A percentile compares a stretch with the other conserved stretches of the same genome.
Conservation (phyloP, 495 filamentous ascomycete species). For the Chaetomidium leptoderma region DNA sequence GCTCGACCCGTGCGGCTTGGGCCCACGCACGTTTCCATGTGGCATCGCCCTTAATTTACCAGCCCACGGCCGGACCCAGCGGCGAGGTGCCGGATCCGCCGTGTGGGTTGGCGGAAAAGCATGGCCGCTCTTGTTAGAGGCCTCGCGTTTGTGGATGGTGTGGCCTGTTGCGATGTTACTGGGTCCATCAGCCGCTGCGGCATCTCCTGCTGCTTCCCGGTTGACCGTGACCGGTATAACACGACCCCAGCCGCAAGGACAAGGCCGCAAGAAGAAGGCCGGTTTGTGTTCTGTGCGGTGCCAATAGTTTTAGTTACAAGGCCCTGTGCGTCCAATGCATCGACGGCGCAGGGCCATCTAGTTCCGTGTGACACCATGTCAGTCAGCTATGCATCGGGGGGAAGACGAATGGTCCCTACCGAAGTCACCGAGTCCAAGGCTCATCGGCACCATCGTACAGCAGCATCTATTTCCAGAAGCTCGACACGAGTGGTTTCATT, state of each 20-base stretch:
- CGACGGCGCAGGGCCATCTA: background rate
- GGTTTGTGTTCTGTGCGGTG: background rate
- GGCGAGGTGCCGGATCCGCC: background rate
- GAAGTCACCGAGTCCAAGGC: background rate
- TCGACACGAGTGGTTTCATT: conserved; percentile 13
- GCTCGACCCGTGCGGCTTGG: background rate
- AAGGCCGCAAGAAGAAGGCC: background rate
- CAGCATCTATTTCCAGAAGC: conserved; percentile 28
- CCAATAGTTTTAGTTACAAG: no score
- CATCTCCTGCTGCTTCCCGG: background rate
- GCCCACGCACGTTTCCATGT: conserved; percentile 14
- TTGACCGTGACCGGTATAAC: background rate
- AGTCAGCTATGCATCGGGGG: background rate
- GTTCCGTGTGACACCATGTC: background rate
- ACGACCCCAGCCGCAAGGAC: no score
- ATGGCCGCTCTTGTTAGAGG: background rate
- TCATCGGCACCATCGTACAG: conserved; percentile 21
- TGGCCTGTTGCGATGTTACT: no score
- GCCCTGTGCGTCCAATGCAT: background rate
- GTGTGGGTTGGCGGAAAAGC: background rate
- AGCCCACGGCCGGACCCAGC: background rate
- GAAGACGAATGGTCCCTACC: background rate
- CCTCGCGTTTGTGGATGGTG: background rate
- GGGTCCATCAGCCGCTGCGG: background rate
- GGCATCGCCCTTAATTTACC: conserved; percentile 11